Evolutionary conservation across 345 rosid species (phyloP).

Genomic region (Sisymbrium altissimum): DNA sequence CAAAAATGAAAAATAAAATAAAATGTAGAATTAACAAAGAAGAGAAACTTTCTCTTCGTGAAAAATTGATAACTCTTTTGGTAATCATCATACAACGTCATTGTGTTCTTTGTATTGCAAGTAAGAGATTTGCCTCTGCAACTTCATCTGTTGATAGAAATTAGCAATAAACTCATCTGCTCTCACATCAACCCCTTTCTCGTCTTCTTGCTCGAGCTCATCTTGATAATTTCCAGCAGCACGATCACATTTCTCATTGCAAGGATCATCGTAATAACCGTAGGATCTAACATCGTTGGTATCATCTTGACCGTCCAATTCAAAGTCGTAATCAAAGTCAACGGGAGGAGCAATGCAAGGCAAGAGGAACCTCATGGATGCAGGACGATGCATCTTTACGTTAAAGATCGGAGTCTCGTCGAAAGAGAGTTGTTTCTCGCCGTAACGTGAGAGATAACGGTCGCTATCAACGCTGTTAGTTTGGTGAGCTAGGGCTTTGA

Average conservation of each 20-base stretch:
- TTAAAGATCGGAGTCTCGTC: conserved; percentile 73
- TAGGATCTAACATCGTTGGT: conserved; percentile 6
- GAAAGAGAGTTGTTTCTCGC: conserved; percentile 76
- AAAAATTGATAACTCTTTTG: not conserved
- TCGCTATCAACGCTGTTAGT: not conserved
- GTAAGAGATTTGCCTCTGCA: conserved; percentile 78
- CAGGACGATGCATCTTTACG: conserved; percentile 54
- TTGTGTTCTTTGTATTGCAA: conserved; percentile 44
- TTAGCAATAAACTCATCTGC: conserved; percentile 86
- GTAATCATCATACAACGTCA: not conserved
- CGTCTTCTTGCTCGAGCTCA: conserved; percentile 40
- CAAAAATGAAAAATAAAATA: not conserved
- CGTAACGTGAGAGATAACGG: conserved; percentile 34
- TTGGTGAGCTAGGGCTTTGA: conserved; percentile 42
- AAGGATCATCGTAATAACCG: conserved; percentile 22
- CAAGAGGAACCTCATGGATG: conserved; percentile 59
- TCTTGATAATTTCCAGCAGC: conserved; percentile 9
- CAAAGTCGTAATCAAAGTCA: conserved; percentile 62
- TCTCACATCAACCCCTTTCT: conserved; percentile 65
- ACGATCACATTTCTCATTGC: conserved; percentile 15
- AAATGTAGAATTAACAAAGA: not conserved
- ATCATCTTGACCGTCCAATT: conserved; percentile 21
- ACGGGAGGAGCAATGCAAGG: conserved; percentile 72
- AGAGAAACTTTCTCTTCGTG: not conserved
- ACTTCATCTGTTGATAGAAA: conserved; percentile 66